Evolutionary conservation across 371 early-diverging fungal species (phyloP).

Genomic region (Coemansia sp.): DNA sequence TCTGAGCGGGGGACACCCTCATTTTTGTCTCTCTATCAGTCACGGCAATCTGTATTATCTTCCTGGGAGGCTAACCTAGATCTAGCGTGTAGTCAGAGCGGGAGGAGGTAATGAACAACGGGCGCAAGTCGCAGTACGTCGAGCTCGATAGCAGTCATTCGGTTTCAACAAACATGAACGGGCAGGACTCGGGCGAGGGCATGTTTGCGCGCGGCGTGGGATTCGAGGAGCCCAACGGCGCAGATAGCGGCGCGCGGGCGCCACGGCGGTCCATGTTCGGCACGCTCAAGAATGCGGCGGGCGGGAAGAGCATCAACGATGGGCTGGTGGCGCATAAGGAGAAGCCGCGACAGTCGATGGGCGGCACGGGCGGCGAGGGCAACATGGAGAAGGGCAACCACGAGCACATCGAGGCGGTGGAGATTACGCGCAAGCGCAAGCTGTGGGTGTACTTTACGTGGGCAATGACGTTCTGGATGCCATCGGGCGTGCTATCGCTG

Average conservation of each 20-base stretch:
- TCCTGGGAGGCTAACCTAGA: background rate
- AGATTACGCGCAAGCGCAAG: constrained; percentile 39
- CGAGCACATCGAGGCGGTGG: constrained; percentile 43
- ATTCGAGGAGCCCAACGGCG: constrained; percentile 18
- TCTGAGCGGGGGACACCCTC: too few species aligned
- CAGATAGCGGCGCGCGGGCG: background rate
- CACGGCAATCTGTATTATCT: background rate
- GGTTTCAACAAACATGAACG: constrained; percentile 18
- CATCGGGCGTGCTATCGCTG: constrained; percentile 54
- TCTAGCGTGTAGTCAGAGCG: background rate
- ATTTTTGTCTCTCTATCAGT: background rate
- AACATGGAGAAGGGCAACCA: constrained; percentile 47
- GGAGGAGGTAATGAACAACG: constrained; percentile 13
- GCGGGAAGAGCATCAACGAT: constrained; percentile 3
- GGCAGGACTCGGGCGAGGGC: background rate
- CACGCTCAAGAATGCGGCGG: constrained; percentile 17
- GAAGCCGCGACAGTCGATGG: constrained; percentile 13
- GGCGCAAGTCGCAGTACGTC: constrained; percentile 36
- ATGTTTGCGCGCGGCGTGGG: constrained; percentile 40
- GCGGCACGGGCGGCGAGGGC: constrained; percentile 47
- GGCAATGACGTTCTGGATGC: constrained; percentile 84
- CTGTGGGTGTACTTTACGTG: constrained; percentile 82
- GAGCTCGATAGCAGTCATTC: constrained; percentile 25
- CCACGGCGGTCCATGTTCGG: constrained; percentile 20
- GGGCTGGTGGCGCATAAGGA: background rate